A percentile compares a stretch with the other conserved stretches of the same genome.
Conservation (phyloP, 495 filamentous ascomycete genomes). For the Lasiosphaeria miniovina region DNA sequence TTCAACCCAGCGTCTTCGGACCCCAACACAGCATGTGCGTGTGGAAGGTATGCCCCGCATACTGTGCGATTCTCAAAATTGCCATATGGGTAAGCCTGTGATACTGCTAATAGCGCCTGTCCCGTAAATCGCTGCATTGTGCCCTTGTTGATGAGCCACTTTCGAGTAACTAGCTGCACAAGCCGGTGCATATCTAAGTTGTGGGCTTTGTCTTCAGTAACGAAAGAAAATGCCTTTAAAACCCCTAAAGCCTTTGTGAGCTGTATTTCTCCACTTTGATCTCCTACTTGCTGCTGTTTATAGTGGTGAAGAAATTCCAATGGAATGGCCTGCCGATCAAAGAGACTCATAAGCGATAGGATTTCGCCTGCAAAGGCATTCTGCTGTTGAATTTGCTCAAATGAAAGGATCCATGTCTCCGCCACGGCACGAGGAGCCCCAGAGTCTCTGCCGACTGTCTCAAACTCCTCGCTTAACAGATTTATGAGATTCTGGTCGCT, state of each 20-base stretch:
- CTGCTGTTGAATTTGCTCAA: not conserved
- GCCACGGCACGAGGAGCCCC: too few species aligned
- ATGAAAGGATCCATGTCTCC: too few species aligned
- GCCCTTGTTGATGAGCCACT: too few species aligned
- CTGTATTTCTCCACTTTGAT: slow-evolving; percentile 37
- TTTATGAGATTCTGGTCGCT: slow-evolving; percentile 37
- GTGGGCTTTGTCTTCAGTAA: too few species aligned
- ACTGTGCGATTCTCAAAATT: too few species aligned
- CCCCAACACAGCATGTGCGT: slow-evolving; percentile 14
- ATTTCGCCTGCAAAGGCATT: slow-evolving; percentile 32
- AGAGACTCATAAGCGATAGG: slow-evolving; percentile 38
- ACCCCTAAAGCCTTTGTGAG: slow-evolving; percentile 20
- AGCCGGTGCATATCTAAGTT: too few species aligned
- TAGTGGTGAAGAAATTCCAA: slow-evolving; percentile 16
- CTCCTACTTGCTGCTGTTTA: slow-evolving; percentile 23
- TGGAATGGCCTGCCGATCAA: slow-evolving; percentile 40
- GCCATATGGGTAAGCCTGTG: too few species aligned
- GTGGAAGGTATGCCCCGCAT: too few species aligned
- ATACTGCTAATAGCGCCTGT: too few species aligned
- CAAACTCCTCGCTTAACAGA: slow-evolving; percentile 21
- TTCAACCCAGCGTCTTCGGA: not conserved
- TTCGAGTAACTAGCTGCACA: too few species aligned
- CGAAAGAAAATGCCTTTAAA: slow-evolving; percentile 14
- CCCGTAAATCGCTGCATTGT: too few species aligned
- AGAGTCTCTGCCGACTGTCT: too few species aligned